Base-by-base conservation (phyloP, 1,284 basidiomycete species). In the Pseudozyma sp. region DNA sequence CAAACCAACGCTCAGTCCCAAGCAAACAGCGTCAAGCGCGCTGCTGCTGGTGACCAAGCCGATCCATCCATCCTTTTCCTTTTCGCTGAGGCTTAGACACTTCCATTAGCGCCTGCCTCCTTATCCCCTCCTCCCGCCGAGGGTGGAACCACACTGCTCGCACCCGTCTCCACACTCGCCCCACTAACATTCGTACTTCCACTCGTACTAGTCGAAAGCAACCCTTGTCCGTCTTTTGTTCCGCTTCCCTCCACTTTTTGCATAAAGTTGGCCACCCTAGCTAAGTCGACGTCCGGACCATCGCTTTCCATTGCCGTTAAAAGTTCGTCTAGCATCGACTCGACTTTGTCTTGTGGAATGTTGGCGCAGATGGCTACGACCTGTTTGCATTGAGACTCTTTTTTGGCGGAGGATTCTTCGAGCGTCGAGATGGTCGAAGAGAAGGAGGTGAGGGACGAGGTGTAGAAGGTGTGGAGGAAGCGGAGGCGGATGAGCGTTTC, bases 281-380 rank as follows among this genome's bases (percentile, higher is more conserved):
- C 90, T 59, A 95, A 90, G 85, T 96, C 94, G 21, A 94, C 90
- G 73, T 92, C 91, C 2, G 69, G 65, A 1, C 92, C 88, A 83
- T 96, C 94, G 80, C 92, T 94, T 85, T 96, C 94, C 57, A 96
- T 91, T 25, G 94, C 94, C 61, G 93, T 88, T 25, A 95, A 89
- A 49, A 97, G 88, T 76, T 93, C 92, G 82, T 94, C 93, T 52
- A 96, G 88, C 90, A 94, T 92, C 92, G 90, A 90, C 86, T 97
- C 95, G 49, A 97, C 92, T 84, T 91, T 91, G 78, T 95, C 93
- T 51, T 93, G 88, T 2, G 93, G 89, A 54, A 95, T 91, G 47
- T 92, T 92, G 8, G 94, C 93, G 85, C 94, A 96, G 57, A 96
- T 87, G 21, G 93, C 91, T 19, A 98, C 92, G 67, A 97, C 92